phyloP scores from a whole-genome alignment of 179 eudicot genomes.

The Heliamphora pulchella region DNA sequence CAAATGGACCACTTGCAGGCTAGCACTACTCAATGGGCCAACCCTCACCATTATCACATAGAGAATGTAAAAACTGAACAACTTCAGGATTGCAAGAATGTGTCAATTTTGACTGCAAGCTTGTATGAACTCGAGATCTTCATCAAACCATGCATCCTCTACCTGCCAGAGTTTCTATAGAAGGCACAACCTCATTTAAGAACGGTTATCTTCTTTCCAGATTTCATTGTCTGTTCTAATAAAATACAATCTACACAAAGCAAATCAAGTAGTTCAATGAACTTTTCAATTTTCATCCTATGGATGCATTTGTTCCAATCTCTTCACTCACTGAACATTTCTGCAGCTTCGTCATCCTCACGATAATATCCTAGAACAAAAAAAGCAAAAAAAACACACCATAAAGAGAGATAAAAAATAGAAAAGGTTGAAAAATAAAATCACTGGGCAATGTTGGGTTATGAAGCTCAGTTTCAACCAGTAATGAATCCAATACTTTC shows the following conservation, averaged over 20 bases:
- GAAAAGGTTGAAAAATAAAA: not conserved
- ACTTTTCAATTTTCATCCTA: not conserved
- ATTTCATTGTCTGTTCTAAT: not conserved
- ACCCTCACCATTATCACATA: not conserved
- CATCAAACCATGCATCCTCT: not conserved
- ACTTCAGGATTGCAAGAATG: not conserved
- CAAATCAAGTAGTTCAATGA: not conserved
- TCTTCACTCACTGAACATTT: not conserved
- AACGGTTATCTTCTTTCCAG: not conserved
- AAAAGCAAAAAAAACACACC: no score
- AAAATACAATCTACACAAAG: not conserved
- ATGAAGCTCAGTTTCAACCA: not conserved
- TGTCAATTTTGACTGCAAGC: constrained; percentile 2
- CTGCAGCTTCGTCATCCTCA: not conserved
- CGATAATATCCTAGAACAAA: no score
- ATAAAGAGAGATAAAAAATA: not conserved
- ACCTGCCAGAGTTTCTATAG: not conserved
- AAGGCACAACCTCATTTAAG: not conserved
- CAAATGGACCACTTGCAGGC: not conserved
- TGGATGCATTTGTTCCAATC: not conserved
- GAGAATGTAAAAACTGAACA: not conserved
- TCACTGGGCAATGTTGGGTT: not conserved
- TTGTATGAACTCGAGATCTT: not conserved
- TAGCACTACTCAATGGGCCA: not conserved
- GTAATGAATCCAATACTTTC: not conserved